Conservation (phyloP, 257 asterid genomes). For the Gentiana macrophylla region DNA sequence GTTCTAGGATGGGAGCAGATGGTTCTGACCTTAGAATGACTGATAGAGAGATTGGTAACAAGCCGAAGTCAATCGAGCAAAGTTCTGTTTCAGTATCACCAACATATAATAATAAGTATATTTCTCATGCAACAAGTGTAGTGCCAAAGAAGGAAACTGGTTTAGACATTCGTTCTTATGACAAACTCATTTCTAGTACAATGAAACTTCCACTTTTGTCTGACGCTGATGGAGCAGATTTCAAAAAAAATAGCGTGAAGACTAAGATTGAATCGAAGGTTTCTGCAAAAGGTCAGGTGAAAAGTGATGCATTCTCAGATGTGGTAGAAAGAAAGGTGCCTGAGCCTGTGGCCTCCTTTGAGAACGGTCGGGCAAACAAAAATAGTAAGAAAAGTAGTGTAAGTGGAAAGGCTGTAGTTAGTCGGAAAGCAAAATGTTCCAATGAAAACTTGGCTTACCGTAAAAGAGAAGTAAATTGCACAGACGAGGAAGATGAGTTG, state of each 20-base stretch:
- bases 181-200: conserved; percentile 68
- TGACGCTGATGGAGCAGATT: conserved; percentile 20
- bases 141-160: conserved; percentile 43
- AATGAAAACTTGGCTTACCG: conserved; percentile 23
- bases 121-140: conserved; percentile 21
- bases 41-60: conserved; percentile 41
- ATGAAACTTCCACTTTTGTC: conserved; percentile 76
- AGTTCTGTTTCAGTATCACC: conserved; percentile 20
- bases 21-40: conserved; percentile 42
- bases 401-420: conserved; percentile 28
- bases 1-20: conserved; percentile 26
- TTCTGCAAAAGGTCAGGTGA: conserved; percentile 21
- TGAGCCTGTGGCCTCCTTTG: conserved; percentile 28
- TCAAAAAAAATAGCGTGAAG: conserved; percentile 23
- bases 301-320: conserved; percentile 24
- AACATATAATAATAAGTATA: conserved; percentile 17
- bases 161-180: conserved; percentile 42
- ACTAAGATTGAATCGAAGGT: conserved; percentile 13
- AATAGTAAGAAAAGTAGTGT: conserved; percentile 29
- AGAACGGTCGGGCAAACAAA: conserved; percentile 33
- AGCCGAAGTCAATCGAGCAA: conserved; percentile 26
- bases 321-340: conserved; percentile 31
- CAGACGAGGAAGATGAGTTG: conserved; percentile 28
- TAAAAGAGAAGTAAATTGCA: conserved; percentile 24
- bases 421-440: conserved; percentile 28